Conservation (phyloP, 306 rosid genomes). For the Sicyos edulis region DNA sequence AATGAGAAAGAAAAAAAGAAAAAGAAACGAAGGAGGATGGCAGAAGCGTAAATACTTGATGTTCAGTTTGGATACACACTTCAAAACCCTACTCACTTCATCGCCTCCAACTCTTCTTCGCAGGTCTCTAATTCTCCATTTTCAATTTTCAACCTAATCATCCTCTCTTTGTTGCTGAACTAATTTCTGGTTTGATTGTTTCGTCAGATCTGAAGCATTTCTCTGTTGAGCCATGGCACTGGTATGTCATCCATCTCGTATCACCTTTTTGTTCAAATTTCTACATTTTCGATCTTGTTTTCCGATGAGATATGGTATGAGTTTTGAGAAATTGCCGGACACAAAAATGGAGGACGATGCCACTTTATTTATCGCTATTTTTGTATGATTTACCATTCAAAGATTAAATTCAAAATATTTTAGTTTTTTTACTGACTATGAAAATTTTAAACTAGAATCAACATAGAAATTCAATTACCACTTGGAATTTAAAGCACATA, state of each 20-base stretch:
- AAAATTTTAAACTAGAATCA: too few species aligned
- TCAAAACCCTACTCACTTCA: constrained; percentile 2
- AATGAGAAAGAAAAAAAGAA: too few species aligned
- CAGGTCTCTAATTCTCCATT: not conserved
- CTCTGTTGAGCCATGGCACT: not conserved
- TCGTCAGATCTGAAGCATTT: constrained; percentile 3
- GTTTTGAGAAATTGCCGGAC: not conserved
- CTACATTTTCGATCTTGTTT: not conserved
- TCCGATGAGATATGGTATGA: not conserved
- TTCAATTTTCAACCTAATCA: constrained; percentile 1
- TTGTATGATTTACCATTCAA: too few species aligned
- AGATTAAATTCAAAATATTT: too few species aligned
- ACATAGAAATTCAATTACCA: too few species aligned
- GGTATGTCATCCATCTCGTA: not conserved
- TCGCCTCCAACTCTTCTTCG: not conserved
- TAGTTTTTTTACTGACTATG: too few species aligned
- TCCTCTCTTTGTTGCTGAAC: not conserved
- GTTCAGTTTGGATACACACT: too few species aligned
- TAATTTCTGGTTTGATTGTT: not conserved
- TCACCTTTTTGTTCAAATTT: not conserved
- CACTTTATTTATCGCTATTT: too few species aligned
- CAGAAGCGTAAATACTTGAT: too few species aligned
- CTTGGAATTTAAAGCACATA: too few species aligned
- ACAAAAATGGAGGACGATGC: too few species aligned
- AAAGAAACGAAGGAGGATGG: too few species aligned